Percentiles rank a stretch among this genome's conserved stretches.
phyloP scores from a whole-genome alignment of 345 rosid species.

The Ailanthus altissimus region DNA sequence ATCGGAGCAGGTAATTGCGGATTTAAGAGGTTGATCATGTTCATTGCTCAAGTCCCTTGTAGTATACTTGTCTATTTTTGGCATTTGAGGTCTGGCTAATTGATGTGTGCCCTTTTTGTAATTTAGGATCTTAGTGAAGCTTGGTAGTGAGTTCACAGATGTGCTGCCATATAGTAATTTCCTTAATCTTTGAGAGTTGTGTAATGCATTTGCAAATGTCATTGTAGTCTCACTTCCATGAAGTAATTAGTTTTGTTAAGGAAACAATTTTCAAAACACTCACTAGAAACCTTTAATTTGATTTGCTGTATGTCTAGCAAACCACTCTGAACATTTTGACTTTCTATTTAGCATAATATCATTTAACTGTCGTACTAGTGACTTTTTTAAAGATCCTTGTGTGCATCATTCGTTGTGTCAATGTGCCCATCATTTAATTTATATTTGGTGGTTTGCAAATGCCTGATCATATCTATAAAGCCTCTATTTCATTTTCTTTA shows the following conservation, averaged over 20 bases:
- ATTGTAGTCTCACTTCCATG: slow-evolving; percentile 18
- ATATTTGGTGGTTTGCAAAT: background rate
- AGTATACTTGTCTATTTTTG: slow-evolving; percentile 1
- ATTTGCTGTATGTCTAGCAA: background rate
- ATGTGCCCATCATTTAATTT: background rate
- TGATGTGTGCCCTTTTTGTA: slow-evolving; percentile 42
- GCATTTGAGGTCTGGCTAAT: slow-evolving; percentile 36
- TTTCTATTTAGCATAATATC: background rate
- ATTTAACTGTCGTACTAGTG: background rate
- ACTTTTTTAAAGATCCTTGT: background rate
- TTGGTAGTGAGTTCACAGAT: slow-evolving; percentile 47
- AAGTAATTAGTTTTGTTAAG: background rate
- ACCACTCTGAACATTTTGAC: background rate
- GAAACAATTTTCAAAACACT: background rate
- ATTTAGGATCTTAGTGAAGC: slow-evolving; percentile 63
- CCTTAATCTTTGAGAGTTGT: slow-evolving; percentile 36
- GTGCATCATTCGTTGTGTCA: background rate
- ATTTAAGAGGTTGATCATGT: slow-evolving; percentile 15
- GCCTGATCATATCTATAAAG: background rate
- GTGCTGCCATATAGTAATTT: slow-evolving; percentile 57
- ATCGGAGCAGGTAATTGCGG: slow-evolving; percentile 82
- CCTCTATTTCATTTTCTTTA: background rate
- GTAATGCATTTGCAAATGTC: slow-evolving; percentile 24
- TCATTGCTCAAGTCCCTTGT: slow-evolving; percentile 13
- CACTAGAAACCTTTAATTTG: background rate